These are phyloP conservation scores for Fomitopsis pinicola DNA, from an alignment of 1,284 basidiomycete species.

Conservation along the genomic window DNA sequence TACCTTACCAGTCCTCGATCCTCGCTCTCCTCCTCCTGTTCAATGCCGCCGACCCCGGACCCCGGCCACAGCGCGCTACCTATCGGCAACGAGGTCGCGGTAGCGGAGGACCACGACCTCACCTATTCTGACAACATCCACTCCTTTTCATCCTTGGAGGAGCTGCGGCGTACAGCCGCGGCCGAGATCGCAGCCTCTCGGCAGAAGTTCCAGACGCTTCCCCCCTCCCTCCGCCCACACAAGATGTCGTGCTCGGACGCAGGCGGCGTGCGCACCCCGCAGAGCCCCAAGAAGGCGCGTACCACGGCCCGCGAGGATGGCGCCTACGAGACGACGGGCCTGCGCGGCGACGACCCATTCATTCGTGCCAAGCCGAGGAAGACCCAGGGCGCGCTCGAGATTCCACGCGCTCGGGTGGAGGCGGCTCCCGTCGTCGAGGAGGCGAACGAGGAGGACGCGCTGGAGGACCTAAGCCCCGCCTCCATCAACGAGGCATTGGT, in stretches of 20 bases:
- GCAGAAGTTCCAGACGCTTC: conserved; percentile 2
- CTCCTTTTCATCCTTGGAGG: conserved; percentile 54
- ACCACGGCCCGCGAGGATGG: neutral
- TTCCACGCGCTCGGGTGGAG: neutral
- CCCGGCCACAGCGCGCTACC: neutral
- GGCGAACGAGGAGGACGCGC: no score
- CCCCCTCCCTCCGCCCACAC: neutral
- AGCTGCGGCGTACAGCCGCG: conserved; percentile 56
- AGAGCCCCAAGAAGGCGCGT: neutral
- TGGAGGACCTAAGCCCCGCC: neutral
- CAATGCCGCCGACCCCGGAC: neutral
- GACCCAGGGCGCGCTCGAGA: neutral
- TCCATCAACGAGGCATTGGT: neutral
- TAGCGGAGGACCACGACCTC: conserved; percentile 29
- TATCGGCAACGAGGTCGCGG: neutral
- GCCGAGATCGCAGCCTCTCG: conserved; percentile 49
- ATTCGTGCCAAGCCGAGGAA: neutral
- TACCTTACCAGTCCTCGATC: no score
- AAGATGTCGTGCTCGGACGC: neutral
- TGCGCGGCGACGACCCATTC: neutral
- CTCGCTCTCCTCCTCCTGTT: no score
- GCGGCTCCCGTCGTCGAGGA: neutral
- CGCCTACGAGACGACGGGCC: neutral
- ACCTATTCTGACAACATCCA: conserved; percentile 65
- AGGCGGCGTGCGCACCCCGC: neutral